A percentile compares a stretch with the other conserved stretches of the same genome.
Evolutionary conservation across 140 eudicot species (phyloP).

Genomic region (Senecio squalidus): DNA sequence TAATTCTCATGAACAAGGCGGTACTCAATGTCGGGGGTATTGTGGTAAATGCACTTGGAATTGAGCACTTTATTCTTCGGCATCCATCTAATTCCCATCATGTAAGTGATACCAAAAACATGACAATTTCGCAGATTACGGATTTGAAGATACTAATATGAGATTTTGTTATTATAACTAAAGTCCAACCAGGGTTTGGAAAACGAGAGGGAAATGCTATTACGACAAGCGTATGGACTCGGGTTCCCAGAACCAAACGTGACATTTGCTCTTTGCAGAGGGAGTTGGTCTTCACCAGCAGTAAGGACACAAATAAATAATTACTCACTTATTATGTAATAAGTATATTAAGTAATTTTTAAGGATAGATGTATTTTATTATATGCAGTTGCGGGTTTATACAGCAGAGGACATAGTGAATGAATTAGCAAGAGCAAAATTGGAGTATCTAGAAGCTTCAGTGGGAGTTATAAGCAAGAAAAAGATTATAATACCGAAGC

Average conservation of each 20-base stretch:
- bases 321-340: neutral
- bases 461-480: constrained; percentile 78
- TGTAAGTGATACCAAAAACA: constrained; percentile 37
- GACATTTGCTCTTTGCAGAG: constrained; percentile 84
- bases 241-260: constrained; percentile 93
- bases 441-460: constrained; percentile 84
- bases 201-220: constrained; percentile 72
- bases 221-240: constrained; percentile 80
- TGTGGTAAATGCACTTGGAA: constrained; percentile 75
- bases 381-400: constrained; percentile 63
- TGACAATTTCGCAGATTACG: neutral
- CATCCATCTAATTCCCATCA: constrained; percentile 55
- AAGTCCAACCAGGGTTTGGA: constrained; percentile 47
- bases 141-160: neutral
- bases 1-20: constrained; percentile 81
- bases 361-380: neutral
- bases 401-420: constrained; percentile 74
- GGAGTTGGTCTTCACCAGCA: constrained; percentile 98
- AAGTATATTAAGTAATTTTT: neutral
- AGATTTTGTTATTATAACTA: neutral
- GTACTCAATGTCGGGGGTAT: constrained; percentile 83
- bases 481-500: constrained; percentile 76
- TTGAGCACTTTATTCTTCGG: constrained; percentile 82
- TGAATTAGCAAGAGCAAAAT: constrained; percentile 75
- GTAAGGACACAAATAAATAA: constrained; percentile 39